Percentiles rank a stretch among this genome's conserved stretches.
Conservation (phyloP, 2,329 filamentous ascomycete species). For the Catunica adiposa region DNA sequence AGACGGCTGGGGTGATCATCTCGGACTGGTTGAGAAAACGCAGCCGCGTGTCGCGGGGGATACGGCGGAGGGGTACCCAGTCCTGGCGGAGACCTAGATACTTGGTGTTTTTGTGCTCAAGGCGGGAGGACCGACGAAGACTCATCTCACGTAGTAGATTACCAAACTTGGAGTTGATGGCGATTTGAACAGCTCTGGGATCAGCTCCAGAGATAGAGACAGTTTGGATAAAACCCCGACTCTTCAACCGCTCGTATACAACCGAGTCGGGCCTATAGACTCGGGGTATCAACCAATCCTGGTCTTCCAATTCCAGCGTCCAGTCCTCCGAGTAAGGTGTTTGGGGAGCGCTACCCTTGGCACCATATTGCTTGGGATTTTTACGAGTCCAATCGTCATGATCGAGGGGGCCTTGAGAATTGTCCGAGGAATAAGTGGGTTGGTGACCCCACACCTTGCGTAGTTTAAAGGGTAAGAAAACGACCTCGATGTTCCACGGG, state of each 20-base stretch:
- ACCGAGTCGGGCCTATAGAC: conserved; percentile 47
- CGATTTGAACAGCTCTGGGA: conserved; percentile 49
- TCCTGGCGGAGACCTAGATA: conserved; percentile 47
- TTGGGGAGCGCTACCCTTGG: conserved; percentile 20
- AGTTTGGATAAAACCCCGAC: conserved; percentile 52
- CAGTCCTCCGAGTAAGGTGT: conserved; percentile 33
- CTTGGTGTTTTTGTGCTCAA: conserved; percentile 5
- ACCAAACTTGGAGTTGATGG: conserved; percentile 46
- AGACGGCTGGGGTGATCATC: conserved; percentile 55
- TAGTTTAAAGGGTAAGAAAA: conserved; percentile 54
- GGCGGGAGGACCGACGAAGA: conserved; percentile 1
- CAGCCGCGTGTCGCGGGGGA: conserved; percentile 56
- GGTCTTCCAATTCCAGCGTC: conserved; percentile 28
- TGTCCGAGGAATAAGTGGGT: conserved; percentile 29
- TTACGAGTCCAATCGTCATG: conserved; percentile 37
- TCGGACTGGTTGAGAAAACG: conserved; percentile 54
- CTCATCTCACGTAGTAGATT: conserved; percentile 26
- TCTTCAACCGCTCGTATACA: conserved; percentile 55
- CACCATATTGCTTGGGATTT: neutral
- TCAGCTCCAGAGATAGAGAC: conserved; percentile 46
- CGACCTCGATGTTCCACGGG: conserved; percentile 61
- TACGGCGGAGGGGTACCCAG: conserved; percentile 62
- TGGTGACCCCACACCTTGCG: conserved; percentile 38
- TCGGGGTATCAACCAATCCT: conserved; percentile 50
- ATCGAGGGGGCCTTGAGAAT: conserved; percentile 19